Percentiles rank a stretch among this genome's conserved stretches.
phyloP scores from a whole-genome alignment of 352 stramenopile genomes.

The Phytophthora ohioensis region DNA sequence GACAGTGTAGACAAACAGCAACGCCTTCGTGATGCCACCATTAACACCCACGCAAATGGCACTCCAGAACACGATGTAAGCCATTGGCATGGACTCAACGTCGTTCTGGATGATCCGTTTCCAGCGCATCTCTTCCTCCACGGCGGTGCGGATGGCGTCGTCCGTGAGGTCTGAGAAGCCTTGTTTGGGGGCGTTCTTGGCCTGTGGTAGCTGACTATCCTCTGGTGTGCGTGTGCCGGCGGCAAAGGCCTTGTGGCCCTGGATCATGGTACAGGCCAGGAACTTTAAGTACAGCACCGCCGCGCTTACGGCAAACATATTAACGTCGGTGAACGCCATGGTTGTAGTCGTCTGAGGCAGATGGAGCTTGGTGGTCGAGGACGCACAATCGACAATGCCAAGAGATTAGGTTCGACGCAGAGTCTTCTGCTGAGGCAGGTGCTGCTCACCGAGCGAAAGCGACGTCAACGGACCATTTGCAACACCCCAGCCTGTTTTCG shows the following conservation, averaged over 20 bases:
- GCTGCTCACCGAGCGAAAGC: slow-evolving; percentile 4
- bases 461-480: slow-evolving; percentile 29
- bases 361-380: slow-evolving; percentile 34
- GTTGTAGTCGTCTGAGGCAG: slow-evolving; percentile 9
- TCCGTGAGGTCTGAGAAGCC: slow-evolving; percentile 40
- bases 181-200: slow-evolving; percentile 30
- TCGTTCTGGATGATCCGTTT: slow-evolving; percentile 71
- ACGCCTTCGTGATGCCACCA: slow-evolving; percentile 31
- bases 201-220: slow-evolving; percentile 49
- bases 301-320: slow-evolving; percentile 53
- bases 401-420: not conserved
- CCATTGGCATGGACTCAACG: slow-evolving; percentile 68
- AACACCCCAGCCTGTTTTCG: slow-evolving; percentile 32
- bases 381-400: slow-evolving; percentile 37
- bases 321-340: slow-evolving; percentile 39
- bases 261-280: slow-evolving; percentile 56
- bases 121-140: slow-evolving; percentile 55
- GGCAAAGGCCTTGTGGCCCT: slow-evolving; percentile 55
- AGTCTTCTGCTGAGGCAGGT: slow-evolving; percentile 19
- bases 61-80: slow-evolving; percentile 54
- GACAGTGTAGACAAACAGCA: slow-evolving; percentile 55
- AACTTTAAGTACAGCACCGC: slow-evolving; percentile 74
- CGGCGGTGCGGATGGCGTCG: slow-evolving; percentile 29
- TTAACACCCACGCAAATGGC: slow-evolving; percentile 51
- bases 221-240: slow-evolving; percentile 57